Base-by-base conservation (phyloP, 352 stramenopile genomes). In the Pythium volutum region DNA sequence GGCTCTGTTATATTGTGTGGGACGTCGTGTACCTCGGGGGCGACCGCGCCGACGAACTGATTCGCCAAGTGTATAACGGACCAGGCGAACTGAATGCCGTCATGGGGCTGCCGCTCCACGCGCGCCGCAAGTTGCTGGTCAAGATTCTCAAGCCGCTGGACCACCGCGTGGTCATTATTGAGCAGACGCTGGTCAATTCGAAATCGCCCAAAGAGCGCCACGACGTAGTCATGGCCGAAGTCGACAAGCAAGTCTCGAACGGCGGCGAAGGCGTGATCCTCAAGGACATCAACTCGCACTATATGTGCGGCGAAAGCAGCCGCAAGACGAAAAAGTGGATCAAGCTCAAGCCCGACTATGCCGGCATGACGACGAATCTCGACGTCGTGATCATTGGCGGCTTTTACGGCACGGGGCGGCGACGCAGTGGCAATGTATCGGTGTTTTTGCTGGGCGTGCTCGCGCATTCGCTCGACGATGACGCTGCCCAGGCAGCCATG, bases 281-380 rank as follows among this genome's bases (percentile, higher is more conserved):
- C 50, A 95, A 95, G 67, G 82, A 95, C 55, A 43, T 91, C 20
- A 90, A 90, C n/a, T 78, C 86, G 11, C 86, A 95, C 42, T 95
- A 95, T 42, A 93, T 95, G 82, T 95, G 84, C 46, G 86, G 84
- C 25, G 86, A 95, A 59, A 88, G 66, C 46, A 89, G 82, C 58
- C 75, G 84, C 3, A 85, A 85, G 64, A 74, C 81, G 15, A 88
- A 91, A 60, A 89, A 83, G 26, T 95, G 86, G 86, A 75, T 95
- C 69, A 95, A 95, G 47, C 69, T 95, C 39, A 95, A 95, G 52
- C 84, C 84, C 7, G 84, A 95, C 66, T 95, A 94, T 55, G 86
- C 84, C 3, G 86, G 84, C 11, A 93, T 95, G 81, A 90, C 84
- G 11, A 91, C 81, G 16, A 81, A 93, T 38, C 50, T 95, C 11